Base-by-base conservation (phyloP, 148 eudicot species). In the Talinum fruticosum region DNA sequence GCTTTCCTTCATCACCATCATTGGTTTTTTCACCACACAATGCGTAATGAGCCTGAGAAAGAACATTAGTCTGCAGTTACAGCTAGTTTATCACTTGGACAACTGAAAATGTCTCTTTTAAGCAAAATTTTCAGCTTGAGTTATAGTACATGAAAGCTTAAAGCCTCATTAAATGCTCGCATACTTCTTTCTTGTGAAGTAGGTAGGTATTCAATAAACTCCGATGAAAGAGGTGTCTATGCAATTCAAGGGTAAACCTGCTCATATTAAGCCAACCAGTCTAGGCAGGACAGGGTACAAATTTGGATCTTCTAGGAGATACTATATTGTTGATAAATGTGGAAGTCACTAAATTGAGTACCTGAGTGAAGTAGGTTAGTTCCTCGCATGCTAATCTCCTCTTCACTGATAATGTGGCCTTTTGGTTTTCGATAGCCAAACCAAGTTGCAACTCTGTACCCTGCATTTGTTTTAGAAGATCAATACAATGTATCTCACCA, bases 391-490 rank as follows among this genome's bases (percentile, higher is more conserved):
- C 99, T 80, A 96, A 81, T 77, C 99, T 90, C 85, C 99, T 86
- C 82, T 93, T 96, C 62, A 96, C 97, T 6, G 99, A 85, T 83
- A 90, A 82, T 78, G 90, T 91, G 15, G 92, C 99, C 64, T 93
- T 91, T 80, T 87, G 92, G 82, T 90, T 86, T 75, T 90, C 97
- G 37, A 91, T 83, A 72, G 99, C 99, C 82, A 91, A 72, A 28
- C 94, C 91, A 66, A 96, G 94, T 85, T 96, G 99, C 79, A 91
- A 71, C 83, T 90, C 99, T 79, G 99, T 96, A 81, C 90, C 97
- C 99, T 93, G 88, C 69, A 84, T 82, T 71, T 65, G 67, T 53
- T 73, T 70, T 23, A 10, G 59, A 14, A 69, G 13, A 29, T 72
- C 51, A 72, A 35, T 66, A 73, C 3, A 62, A 26, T 28, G 30